These are phyloP conservation scores for Talaromyces verruculosus DNA, from an alignment of 2,329 filamentous ascomycete species.

Conservation along the genomic window DNA sequence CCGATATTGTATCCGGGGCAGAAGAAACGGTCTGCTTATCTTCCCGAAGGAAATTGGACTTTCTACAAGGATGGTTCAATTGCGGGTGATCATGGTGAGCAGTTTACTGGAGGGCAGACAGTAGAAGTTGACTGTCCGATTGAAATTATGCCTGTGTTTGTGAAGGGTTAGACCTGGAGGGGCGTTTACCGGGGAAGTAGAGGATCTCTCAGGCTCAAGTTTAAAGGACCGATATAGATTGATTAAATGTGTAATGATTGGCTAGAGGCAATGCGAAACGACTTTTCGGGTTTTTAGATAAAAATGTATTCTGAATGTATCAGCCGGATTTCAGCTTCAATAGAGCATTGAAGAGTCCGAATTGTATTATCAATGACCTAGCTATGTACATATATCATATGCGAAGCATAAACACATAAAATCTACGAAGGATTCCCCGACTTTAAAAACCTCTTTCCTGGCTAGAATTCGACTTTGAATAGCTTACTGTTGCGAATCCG, in stretches of 20 bases:
- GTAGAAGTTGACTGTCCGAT: constrained; percentile 48
- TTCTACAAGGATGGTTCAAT: constrained; percentile 26
- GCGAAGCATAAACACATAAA: background rate
- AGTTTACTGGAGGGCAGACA: constrained; percentile 39
- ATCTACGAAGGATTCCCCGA: background rate
- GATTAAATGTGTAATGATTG: background rate
- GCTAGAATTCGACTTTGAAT: constrained; percentile 13
- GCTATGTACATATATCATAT: background rate
- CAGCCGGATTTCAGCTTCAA: background rate
- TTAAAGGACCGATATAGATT: background rate
- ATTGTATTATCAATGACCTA: background rate
- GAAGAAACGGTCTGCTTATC: constrained; percentile 51
- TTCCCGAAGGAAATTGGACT: constrained; percentile 54
- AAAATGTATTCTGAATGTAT: background rate
- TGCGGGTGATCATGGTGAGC: constrained; percentile 3
- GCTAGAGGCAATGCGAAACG: background rate
- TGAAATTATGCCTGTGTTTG: constrained; percentile 51
- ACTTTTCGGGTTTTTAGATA: background rate
- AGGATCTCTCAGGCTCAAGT: background rate
- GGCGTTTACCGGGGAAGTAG: background rate
- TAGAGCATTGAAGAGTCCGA: background rate
- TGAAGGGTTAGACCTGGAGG: constrained; percentile 20
- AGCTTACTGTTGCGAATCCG: constrained; percentile 33
- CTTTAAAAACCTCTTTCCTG: background rate
- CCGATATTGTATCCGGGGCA: constrained; percentile 56